These are phyloP conservation scores for Rhododendron molle DNA, from an alignment of 148 eudicot genomes.

Conservation along the genomic window DNA sequence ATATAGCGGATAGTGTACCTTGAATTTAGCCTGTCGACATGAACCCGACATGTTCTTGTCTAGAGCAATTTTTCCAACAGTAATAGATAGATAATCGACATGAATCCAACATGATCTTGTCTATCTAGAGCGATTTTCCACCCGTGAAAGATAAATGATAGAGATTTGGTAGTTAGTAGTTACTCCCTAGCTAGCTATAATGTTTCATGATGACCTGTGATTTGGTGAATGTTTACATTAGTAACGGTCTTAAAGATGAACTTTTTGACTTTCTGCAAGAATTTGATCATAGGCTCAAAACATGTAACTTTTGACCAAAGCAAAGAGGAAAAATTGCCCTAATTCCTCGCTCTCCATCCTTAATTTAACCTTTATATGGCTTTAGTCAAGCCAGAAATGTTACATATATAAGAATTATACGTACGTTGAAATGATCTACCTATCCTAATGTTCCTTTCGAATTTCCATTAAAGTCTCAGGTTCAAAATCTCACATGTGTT, in stretches of 20 bases:
- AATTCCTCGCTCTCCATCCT: not conserved
- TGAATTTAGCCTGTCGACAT: not conserved
- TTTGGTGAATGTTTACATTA: not conserved
- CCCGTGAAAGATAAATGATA: not conserved
- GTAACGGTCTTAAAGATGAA: not conserved
- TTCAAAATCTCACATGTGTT: not conserved
- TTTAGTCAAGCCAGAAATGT: not conserved
- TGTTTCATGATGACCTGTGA: not conserved
- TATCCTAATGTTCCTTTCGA: not conserved
- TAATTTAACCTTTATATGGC: not conserved
- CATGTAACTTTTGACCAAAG: not conserved
- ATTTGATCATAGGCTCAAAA: not conserved
- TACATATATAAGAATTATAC: not conserved
- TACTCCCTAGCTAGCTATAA: not conserved
- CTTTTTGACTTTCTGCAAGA: not conserved
- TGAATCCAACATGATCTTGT: not conserved
- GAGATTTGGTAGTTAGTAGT: not conserved
- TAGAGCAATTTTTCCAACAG: not conserved
- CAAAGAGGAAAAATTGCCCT: not conserved
- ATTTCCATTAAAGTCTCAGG: not conserved
- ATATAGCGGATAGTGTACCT: not conserved
- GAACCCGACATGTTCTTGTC: not conserved
- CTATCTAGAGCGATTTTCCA: not conserved
- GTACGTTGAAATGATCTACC: not conserved
- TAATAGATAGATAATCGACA: not conserved